Evolutionary conservation across 176 grass and related monocot species (phyloP).

Genomic region (Phyllostachys edulis): DNA sequence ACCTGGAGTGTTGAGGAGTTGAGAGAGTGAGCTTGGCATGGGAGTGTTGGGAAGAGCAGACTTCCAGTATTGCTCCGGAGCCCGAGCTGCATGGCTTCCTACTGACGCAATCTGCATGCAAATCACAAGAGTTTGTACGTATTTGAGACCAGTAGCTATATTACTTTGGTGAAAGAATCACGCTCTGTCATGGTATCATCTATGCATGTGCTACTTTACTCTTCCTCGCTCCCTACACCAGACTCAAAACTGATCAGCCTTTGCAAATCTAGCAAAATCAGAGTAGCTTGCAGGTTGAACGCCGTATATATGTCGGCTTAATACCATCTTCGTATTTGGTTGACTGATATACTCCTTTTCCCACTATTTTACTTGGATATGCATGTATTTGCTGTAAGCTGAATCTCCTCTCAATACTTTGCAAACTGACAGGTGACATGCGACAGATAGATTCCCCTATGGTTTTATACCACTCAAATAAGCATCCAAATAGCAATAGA

Average conservation of each 20-base stretch:
- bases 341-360: not conserved
- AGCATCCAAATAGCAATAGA: not conserved
- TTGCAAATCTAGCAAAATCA: not conserved
- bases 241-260: not conserved
- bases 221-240: not conserved
- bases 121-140: not conserved
- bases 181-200: not conserved
- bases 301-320: not conserved
- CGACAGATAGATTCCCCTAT: not conserved
- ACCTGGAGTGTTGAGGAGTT: conserved; percentile 42
- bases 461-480: not conserved
- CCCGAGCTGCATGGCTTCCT: conserved; percentile 49
- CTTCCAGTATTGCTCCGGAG: conserved; percentile 62
- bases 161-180: not conserved
- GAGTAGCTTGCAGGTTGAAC: not conserved
- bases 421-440: not conserved
- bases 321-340: not conserved
- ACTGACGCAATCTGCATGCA: conserved; percentile 42
- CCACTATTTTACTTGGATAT: not conserved
- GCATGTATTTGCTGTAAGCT: not conserved
- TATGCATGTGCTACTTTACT: not conserved
- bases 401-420: not conserved
- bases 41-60: conserved; percentile 53
- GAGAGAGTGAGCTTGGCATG: conserved; percentile 60
- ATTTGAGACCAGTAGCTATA: not conserved